Conservation (phyloP, 192 early-diverging fungal genomes). For the Endogone sp. region DNA sequence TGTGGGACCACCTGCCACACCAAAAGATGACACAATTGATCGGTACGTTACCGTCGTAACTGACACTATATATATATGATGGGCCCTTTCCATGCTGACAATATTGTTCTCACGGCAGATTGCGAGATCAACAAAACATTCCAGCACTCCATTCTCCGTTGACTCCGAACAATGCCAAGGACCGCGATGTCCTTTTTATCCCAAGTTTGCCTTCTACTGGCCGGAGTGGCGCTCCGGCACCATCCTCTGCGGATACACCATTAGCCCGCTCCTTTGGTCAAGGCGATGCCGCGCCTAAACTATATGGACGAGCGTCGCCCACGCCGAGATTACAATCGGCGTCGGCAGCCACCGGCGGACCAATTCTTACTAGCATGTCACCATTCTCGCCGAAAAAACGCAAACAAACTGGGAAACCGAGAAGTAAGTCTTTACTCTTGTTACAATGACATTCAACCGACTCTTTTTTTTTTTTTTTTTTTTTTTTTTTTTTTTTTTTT, state of each 20-base stretch:
- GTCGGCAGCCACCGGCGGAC: background rate
- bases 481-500: no score
- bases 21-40: background rate
- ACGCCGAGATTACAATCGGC: no score
- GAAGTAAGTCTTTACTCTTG: background rate
- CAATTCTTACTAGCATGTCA: background rate
- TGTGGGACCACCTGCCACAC: background rate
- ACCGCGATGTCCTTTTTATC: no score
- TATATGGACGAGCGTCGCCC: no score
- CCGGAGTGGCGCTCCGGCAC: background rate
- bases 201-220: background rate
- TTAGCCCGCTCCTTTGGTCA: background rate
- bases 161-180: background rate
- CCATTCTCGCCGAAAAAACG: background rate
- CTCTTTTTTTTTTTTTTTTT: no score
- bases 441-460: background rate
- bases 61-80: background rate
- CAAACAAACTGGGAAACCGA: background rate
- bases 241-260: background rate
- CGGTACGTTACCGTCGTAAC: background rate
- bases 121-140: background rate
- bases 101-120: background rate
- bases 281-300: background rate
- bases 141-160: background rate
- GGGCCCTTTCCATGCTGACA: background rate